phyloP scores from a whole-genome alignment of 768 basidiomycete species.

The Rhizopogon vulgaris region DNA sequence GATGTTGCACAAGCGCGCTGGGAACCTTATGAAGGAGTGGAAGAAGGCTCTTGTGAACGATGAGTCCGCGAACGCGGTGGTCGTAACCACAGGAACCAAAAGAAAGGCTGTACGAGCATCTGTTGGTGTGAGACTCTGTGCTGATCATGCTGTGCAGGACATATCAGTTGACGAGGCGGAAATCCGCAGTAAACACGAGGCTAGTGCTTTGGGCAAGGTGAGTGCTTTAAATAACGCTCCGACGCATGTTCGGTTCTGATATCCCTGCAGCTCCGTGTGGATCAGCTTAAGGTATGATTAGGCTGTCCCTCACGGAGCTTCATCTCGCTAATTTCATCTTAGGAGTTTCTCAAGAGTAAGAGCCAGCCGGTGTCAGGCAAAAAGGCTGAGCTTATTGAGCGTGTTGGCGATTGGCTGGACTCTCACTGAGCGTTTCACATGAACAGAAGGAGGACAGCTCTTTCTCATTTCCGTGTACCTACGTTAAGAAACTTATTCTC shows the following conservation, averaged over 20 bases:
- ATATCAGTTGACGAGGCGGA: slow-evolving; percentile 65
- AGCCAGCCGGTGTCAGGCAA: slow-evolving; percentile 56
- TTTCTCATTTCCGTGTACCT: not conserved
- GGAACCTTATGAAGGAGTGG: slow-evolving; percentile 64
- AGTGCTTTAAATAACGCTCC: slow-evolving; percentile 7
- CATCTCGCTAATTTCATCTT: slow-evolving; percentile 7
- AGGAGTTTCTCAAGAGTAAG: slow-evolving; percentile 75
- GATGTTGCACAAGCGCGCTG: slow-evolving; percentile 48
- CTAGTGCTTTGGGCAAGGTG: slow-evolving; percentile 63
- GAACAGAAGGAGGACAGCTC: not conserved
- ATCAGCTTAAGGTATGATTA: slow-evolving; percentile 66
- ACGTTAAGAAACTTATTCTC: not conserved
- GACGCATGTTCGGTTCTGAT: not conserved
- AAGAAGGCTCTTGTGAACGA: slow-evolving; percentile 58
- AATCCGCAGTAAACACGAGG: slow-evolving; percentile 59
- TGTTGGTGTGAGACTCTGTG: slow-evolving; percentile 4
- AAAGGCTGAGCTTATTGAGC: slow-evolving; percentile 67
- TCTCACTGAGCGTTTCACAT: slow-evolving; percentile 14
- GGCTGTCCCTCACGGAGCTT: slow-evolving; percentile 1
- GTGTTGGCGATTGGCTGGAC: slow-evolving; percentile 59
- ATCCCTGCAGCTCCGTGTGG: slow-evolving; percentile 56
- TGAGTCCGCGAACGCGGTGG: slow-evolving; percentile 51
- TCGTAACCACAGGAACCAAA: slow-evolving; percentile 48
- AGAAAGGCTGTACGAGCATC: slow-evolving; percentile 59
- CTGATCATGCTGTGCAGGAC: slow-evolving; percentile 36